Percentiles rank a stretch among this genome's conserved stretches.
Conservation (phyloP, 2,329 filamentous ascomycete species). For the Lomentospora prolificans region DNA sequence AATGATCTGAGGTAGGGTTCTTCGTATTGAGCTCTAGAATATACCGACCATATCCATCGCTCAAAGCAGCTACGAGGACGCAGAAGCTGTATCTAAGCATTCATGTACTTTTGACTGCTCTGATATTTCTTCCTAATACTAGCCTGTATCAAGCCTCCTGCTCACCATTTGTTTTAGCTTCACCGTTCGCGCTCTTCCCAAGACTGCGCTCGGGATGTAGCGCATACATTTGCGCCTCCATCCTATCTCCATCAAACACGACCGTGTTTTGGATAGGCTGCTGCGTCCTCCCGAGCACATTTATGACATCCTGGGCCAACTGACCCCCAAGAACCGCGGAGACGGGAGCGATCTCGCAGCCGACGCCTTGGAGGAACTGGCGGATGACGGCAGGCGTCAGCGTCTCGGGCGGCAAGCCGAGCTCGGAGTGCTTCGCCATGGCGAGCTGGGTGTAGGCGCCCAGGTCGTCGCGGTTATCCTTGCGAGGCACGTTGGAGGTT, state of each 20-base stretch:
- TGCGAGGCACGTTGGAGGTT: constrained; percentile 24
- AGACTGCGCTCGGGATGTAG: constrained; percentile 60
- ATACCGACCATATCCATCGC: no score
- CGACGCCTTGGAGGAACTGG: constrained; percentile 78
- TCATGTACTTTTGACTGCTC: no score
- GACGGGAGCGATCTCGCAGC: constrained; percentile 75
- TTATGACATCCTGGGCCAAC: constrained; percentile 93
- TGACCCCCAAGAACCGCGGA: constrained; percentile 83
- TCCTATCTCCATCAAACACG: constrained; percentile 77
- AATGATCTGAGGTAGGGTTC: no score
- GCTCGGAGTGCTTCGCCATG: constrained; percentile 65
- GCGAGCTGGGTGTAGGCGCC: constrained; percentile 68
- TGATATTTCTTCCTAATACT: no score
- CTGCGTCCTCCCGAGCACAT: constrained; percentile 81
- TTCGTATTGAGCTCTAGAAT: no score
- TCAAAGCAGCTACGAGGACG: no score
- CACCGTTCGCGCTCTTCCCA: constrained; percentile 30
- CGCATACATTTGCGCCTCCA: constrained; percentile 70
- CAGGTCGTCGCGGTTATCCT: constrained; percentile 56
- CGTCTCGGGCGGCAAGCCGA: constrained; percentile 59
- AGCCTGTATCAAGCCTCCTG: no score
- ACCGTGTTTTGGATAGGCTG: constrained; percentile 95
- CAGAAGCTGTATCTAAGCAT: no score
- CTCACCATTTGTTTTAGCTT: neutral
- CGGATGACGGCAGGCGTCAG: constrained; percentile 64